Evolutionary conservation across 495 filamentous ascomycete genomes (phyloP).

Genomic region (Ramalina peruviana): DNA sequence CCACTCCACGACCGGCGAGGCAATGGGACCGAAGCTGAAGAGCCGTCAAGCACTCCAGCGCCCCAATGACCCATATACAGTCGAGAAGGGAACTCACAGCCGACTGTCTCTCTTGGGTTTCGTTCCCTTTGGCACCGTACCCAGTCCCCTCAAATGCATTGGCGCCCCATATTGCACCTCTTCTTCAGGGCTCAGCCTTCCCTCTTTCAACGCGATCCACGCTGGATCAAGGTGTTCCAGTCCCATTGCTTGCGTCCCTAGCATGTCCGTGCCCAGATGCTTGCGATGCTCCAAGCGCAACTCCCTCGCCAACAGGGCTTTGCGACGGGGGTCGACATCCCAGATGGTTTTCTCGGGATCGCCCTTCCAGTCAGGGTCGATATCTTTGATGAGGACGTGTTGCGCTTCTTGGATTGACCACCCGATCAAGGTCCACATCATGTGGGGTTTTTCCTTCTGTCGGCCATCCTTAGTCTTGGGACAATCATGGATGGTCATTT

Average conservation of each 20-base stretch:
- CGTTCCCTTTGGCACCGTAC: too few relatives aligned
- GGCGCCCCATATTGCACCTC: neutral
- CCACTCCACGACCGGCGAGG: too few relatives aligned
- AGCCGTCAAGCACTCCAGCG: too few relatives aligned
- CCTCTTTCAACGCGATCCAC: neutral
- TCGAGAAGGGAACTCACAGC: neutral
- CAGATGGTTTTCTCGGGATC: neutral
- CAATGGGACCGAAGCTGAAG: too few relatives aligned
- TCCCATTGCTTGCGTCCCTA: constrained; percentile 5
- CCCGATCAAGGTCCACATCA: constrained; percentile 6
- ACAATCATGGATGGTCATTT: neutral
- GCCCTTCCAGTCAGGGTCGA: neutral
- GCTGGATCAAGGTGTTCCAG: neutral
- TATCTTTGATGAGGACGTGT: neutral
- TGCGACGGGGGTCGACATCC: constrained; percentile 2
- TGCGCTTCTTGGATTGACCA: constrained; percentile 4
- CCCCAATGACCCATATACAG: too few relatives aligned
- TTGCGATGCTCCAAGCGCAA: neutral
- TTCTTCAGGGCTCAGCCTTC: neutral
- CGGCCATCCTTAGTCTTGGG: neutral
- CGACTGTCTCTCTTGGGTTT: neutral
- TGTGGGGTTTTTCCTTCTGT: neutral
- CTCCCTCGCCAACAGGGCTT: neutral
- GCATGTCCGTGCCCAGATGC: constrained; percentile 2
- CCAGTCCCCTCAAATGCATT: neutral